Evolutionary conservation across 345 rosid species (phyloP).

Genomic region (Combretum micranthum): DNA sequence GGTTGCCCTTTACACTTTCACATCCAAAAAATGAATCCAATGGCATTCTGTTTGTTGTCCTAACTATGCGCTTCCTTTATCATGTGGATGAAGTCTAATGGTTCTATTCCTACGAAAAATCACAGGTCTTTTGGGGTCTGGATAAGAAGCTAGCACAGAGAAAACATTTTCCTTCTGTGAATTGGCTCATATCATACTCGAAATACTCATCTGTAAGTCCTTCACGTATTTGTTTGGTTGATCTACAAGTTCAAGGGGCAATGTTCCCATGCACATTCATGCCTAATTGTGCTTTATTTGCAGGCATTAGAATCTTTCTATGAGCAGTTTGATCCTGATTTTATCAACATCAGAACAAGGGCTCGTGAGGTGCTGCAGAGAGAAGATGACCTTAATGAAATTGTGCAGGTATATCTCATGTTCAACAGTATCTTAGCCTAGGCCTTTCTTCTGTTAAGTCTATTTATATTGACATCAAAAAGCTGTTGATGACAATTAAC

Average conservation of each 20-base stretch:
- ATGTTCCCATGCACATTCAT: background rate
- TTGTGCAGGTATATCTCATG: constrained; percentile 71
- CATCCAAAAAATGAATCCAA: too few relatives aligned
- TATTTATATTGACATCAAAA: constrained; percentile 1
- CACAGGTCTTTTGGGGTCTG: constrained; percentile 99
- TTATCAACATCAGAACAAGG: constrained; percentile 96
- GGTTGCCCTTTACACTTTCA: too few relatives aligned
- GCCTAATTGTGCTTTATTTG: background rate
- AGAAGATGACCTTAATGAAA: constrained; percentile 98
- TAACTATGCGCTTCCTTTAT: too few relatives aligned
- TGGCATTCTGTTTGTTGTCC: too few relatives aligned
- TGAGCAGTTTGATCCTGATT: constrained; percentile 94
- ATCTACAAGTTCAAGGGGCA: too few relatives aligned
- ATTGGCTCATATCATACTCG: constrained; percentile 99
- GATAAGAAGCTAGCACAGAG: constrained; percentile 99
- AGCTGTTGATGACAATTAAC: background rate
- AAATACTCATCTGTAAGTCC: constrained; percentile 80
- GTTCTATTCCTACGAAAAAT: constrained; percentile 7
- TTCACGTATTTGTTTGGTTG: constrained; percentile 2
- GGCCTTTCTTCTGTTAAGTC: background rate
- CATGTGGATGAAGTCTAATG: background rate
- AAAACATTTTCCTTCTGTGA: constrained; percentile 98
- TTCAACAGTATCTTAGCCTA: background rate
- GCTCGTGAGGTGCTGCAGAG: constrained; percentile 99
- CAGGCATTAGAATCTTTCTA: constrained; percentile 98